Percentiles rank a stretch among this genome's conserved stretches.
Conservation (phyloP, 2,329 filamentous ascomycete genomes). For the Cladophialophora psammophila region DNA sequence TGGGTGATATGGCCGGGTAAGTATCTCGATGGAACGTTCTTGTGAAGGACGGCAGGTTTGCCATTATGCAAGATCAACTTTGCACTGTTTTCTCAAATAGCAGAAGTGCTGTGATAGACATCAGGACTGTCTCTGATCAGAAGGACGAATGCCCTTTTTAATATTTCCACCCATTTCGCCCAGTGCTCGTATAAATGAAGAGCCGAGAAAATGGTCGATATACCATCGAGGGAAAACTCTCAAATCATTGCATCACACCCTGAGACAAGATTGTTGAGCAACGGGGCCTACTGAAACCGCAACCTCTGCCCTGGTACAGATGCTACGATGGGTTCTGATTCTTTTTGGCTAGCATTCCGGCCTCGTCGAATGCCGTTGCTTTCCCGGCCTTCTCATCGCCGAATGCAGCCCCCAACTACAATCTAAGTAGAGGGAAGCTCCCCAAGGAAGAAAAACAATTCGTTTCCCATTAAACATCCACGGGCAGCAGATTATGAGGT, state of each 20-base stretch:
- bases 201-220: not conserved
- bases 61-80: not conserved
- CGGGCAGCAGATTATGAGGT: not conserved
- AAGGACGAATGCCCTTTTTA: not conserved
- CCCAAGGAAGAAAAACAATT: not conserved
- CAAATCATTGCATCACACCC: not conserved
- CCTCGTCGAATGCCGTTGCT: not conserved
- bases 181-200: not conserved
- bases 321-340: not conserved
- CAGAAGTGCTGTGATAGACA: not conserved
- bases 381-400: not conserved
- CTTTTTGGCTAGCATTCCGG: not conserved
- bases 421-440: not conserved
- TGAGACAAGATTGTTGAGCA: not conserved
- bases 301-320: not conserved
- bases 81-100: not conserved
- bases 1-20: conserved; percentile 52
- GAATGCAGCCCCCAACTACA: not conserved
- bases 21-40: conserved; percentile 46
- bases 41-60: conserved; percentile 39
- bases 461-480: not conserved
- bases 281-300: not conserved
- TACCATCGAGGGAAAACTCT: not conserved
- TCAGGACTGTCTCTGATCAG: not conserved
- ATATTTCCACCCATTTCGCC: not conserved